Base-by-base conservation (phyloP, 495 filamentous ascomycete genomes). In the Jackrogersella minutella region DNA sequence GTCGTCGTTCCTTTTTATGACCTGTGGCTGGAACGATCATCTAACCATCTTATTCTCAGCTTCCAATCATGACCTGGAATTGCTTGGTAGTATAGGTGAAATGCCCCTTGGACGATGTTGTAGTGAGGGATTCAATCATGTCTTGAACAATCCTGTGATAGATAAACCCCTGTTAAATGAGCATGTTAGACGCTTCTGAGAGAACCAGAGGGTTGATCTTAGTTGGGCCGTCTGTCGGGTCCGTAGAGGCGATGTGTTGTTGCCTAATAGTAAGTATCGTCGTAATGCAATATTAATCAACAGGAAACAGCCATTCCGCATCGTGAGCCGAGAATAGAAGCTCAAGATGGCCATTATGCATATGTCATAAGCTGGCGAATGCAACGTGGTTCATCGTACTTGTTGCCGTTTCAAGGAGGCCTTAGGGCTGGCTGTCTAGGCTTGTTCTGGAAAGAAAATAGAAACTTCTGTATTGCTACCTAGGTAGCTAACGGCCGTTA, bases 401-500 rank as follows among this genome's bases (percentile, higher is more conserved):
- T 30, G 56, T 28, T 33, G 34, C 36, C 16, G 66, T 69, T 69
- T 69, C 66, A 62, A 53, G 57, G 57, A 44, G 61, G 2, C 41
- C n/a, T 31, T 39, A 22, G 17, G 49, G 49, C 41, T 46, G 41
- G 13, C 13, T 19, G n/a, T 36, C 39, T 41, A 46, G 16, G 40
- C 31, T 47, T 13, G 31, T 68, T 68, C 65, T 68, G 50, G 55
- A 69, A 64, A 51, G 43, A 69, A 61, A 64, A 43, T 64, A 60
- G 66, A 64, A 64, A 64, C 49, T 60, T 69, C 60, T 46, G 22
- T 55, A 36, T 33, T 16, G 26, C 34, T 47, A 46, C 41, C 41
- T 46, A 17, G 40, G 40, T 44, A 28, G 24, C 11, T 46, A 26
- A 30, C 40, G 41, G 31, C 39, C 21, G 19, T 33, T 19, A 53